These are phyloP conservation scores for Karstenula rhodostoma DNA, from an alignment of 2,329 filamentous ascomycete genomes.

Conservation along the genomic window DNA sequence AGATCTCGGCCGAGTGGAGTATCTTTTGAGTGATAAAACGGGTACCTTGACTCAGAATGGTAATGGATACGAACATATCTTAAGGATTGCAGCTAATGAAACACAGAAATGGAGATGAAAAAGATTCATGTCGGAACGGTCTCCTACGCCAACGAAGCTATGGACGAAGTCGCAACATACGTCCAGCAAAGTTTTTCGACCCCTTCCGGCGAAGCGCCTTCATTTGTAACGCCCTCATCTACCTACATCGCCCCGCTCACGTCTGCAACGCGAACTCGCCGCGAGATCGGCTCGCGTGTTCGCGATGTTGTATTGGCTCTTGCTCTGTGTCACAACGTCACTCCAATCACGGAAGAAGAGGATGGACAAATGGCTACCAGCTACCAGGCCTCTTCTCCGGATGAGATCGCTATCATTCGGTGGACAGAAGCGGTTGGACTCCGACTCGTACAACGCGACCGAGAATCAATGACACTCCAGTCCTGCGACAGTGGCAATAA, in stretches of 20 bases:
- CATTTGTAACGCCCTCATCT: conserved; percentile 78
- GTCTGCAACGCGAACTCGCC: conserved; percentile 79
- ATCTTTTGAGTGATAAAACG: conserved; percentile 95
- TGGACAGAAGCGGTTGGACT: conserved; percentile 95
- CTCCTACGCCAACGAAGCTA: conserved; percentile 96
- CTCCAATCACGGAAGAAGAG: conserved; percentile 85
- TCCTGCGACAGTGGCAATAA: conserved; percentile 75
- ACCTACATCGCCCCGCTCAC: conserved; percentile 68
- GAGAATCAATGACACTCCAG: conserved; percentile 83
- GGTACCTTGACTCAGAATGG: conserved; percentile 95
- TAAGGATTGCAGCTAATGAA: conserved; percentile 26
- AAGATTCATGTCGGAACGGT: conserved; percentile 99
- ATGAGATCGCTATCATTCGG: conserved; percentile 96
- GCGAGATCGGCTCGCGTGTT: conserved; percentile 93
- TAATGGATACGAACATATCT: conserved; percentile 40
- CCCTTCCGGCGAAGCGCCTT: conserved; percentile 39
- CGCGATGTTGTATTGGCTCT: conserved; percentile 92
- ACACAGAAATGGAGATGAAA: conserved; percentile 90
- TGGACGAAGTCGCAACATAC: conserved; percentile 94
- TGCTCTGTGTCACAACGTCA: conserved; percentile 96
- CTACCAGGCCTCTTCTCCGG: conserved; percentile 96
- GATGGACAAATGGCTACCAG: conserved; percentile 79
- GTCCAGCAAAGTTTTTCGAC: conserved; percentile 81
- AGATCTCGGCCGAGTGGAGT: conserved; percentile 93
- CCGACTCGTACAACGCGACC: conserved; percentile 82